Conservation (phyloP, 2,329 filamentous ascomycete species). For the Ophiosphaerella herpotricha region DNA sequence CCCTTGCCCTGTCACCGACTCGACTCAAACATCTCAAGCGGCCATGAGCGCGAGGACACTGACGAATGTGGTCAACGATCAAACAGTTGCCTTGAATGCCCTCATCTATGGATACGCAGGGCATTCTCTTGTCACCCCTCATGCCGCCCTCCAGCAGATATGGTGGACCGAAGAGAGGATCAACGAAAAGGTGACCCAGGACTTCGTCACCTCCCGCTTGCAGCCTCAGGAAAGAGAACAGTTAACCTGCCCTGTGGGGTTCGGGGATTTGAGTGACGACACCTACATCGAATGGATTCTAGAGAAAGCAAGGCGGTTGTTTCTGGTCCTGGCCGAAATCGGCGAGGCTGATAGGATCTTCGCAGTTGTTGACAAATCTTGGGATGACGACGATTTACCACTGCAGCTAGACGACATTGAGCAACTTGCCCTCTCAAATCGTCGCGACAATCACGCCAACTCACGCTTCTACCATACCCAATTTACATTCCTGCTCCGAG, state of each 20-base stretch:
- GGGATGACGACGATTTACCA: constrained; percentile 77
- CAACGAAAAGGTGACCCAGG: constrained; percentile 68
- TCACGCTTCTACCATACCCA: constrained; percentile 72
- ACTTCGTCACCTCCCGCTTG: constrained; percentile 69
- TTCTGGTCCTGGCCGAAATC: constrained; percentile 72
- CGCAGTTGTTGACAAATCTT: constrained; percentile 73
- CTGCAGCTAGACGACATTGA: constrained; percentile 68
- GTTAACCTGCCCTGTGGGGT: constrained; percentile 66
- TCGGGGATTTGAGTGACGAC: constrained; percentile 71
- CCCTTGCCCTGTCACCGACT: not conserved
- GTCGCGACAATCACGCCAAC: constrained; percentile 66
- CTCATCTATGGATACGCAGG: constrained; percentile 57
- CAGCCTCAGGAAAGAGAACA: constrained; percentile 65
- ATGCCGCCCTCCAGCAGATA: constrained; percentile 55
- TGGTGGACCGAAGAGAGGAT: constrained; percentile 77
- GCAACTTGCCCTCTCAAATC: constrained; percentile 63
- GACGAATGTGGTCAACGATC: constrained; percentile 49
- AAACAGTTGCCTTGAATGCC: constrained; percentile 54
- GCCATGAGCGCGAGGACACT: constrained; percentile 46
- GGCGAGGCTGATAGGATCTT: constrained; percentile 76
- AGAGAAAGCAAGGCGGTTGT: constrained; percentile 69
- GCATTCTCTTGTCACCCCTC: constrained; percentile 56
- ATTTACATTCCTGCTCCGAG: constrained; percentile 70
- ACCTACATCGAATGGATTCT: constrained; percentile 82
- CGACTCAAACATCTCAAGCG: constrained; percentile 5